Conservation (phyloP, 1,284 basidiomycete species). For the Cryptococcus maquisensis region DNA sequence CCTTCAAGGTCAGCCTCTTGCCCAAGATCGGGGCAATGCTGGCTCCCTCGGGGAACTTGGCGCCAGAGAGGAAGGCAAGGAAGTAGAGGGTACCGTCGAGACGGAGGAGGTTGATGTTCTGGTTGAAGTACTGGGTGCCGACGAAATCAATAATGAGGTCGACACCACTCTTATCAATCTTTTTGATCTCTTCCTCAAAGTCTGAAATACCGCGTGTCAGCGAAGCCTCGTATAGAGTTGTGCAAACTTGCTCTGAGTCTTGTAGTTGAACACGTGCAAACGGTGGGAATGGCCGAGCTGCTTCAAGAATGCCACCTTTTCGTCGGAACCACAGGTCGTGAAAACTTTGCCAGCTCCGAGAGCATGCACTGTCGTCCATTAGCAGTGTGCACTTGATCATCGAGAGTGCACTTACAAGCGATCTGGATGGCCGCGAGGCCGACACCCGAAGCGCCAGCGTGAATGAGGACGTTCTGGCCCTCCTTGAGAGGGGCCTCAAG, state of each 20-base stretch:
- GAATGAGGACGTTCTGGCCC: slow-evolving; percentile 76
- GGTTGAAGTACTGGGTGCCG: slow-evolving; percentile 64
- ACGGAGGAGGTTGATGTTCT: slow-evolving; percentile 73
- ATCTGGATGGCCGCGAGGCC: slow-evolving; percentile 88
- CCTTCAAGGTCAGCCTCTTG: slow-evolving; percentile 86
- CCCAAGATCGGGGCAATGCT: slow-evolving; percentile 63
- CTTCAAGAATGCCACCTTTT: slow-evolving; percentile 77
- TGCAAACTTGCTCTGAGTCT: slow-evolving; percentile 60
- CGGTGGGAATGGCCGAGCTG: slow-evolving; percentile 51
- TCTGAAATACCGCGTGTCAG: slow-evolving; percentile 27
- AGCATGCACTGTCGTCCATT: slow-evolving; percentile 22
- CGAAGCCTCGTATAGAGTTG: background rate
- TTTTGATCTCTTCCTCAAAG: slow-evolving; percentile 52
- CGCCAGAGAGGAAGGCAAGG: slow-evolving; percentile 55
- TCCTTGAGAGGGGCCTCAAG: slow-evolving; percentile 64
- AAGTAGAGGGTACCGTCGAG: slow-evolving; percentile 68
- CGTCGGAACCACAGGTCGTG: slow-evolving; percentile 77
- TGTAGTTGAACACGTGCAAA: slow-evolving; percentile 81
- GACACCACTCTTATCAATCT: slow-evolving; percentile 46
- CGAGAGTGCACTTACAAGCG: slow-evolving; percentile 59
- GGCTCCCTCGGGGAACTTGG: slow-evolving; percentile 57
- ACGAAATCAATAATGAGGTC: slow-evolving; percentile 77
- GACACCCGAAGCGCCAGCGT: slow-evolving; percentile 86
- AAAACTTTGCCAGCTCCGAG: slow-evolving; percentile 58
- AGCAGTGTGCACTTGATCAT: background rate